Evolutionary conservation across 257 asterid species (phyloP), one percentile per base, ranked within the genome.

Genomic region (Gardenia jasminoides): DNA sequence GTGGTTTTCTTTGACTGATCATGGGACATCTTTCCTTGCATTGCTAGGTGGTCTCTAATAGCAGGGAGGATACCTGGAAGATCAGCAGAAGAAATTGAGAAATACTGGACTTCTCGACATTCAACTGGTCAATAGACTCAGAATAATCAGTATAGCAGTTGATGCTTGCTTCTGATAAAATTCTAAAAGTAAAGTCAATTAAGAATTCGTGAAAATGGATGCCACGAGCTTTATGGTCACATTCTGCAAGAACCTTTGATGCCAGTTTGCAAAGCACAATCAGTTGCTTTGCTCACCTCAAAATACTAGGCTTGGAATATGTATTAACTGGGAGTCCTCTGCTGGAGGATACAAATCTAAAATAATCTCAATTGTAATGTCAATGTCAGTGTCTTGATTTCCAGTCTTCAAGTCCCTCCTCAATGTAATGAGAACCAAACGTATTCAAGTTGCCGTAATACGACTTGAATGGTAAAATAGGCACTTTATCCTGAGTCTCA

Each of bases 21-120:
- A 44, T 6, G 0, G 26, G 31, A 16, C 24, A 46, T 56, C 10
- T 66, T 12, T 47, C 26, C 0, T 41, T 28, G 1, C 52, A 11
- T 19, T 78, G 3, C 31, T 30, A 78, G 81, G 62, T 78, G 70
- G 76, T 54, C 70, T 56, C 70, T 70, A 10, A 54, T 74, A 74
- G 76, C 71, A 39, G 79, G 70, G 58, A 54, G 64, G 43, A 69
- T 78, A 20, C 74, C 76, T 2, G 70, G 81, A 47, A 58, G 81
- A 70, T 33, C 70, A 30, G 81, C 70, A 8, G 69, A 78, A 13
- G 70, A 78, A 39, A 78, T 67, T 36, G 69, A 50, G 80, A 78
- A 48, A 36, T 78, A 78, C 76, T 72, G 54, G 82, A 66, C 52
- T 65, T 74, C 75, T 50, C 70, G 74, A 62, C 56, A 52, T 61